These are phyloP conservation scores for Phialophora macrospora DNA, from an alignment of 2,329 filamentous ascomycete species.

Conservation along the genomic window DNA sequence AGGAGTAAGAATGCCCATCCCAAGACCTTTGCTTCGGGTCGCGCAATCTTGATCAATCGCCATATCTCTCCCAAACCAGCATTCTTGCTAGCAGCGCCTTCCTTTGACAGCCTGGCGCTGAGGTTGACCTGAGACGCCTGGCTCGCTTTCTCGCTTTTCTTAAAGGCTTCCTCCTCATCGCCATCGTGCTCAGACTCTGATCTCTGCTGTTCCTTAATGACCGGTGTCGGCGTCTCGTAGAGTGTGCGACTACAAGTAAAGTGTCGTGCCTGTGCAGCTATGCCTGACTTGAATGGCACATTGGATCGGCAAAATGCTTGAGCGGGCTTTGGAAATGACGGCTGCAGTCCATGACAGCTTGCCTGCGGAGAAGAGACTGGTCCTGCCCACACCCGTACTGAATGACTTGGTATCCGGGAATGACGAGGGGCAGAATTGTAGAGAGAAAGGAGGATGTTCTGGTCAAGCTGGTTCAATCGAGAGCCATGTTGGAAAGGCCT, in stretches of 20 bases:
- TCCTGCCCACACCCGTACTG: constrained; percentile 10
- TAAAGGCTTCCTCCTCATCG: constrained; percentile 58
- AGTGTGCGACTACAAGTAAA: constrained; percentile 32
- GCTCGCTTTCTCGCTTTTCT: constrained; percentile 78
- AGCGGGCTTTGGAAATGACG: background rate
- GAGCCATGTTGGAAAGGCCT: constrained; percentile 34
- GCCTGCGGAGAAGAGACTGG: background rate
- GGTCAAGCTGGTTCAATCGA: constrained; percentile 35
- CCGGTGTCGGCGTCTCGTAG: constrained; percentile 33
- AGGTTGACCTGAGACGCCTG: constrained; percentile 89
- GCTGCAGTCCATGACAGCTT: background rate
- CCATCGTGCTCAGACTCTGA: constrained; percentile 59
- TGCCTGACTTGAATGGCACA: constrained; percentile 3
- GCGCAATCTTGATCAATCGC: constrained; percentile 86
- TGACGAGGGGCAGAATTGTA: constrained; percentile 40
- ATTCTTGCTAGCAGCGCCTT: constrained; percentile 61
- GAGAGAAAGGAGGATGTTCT: constrained; percentile 38
- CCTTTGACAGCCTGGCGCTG: constrained; percentile 83
- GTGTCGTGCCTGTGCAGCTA: constrained; percentile 27
- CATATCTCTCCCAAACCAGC: constrained; percentile 77
- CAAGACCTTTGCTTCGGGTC: constrained; percentile 80
- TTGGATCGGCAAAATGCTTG: background rate
- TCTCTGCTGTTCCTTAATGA: constrained; percentile 34
- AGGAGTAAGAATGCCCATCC: constrained; percentile 80
- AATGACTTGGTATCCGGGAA: constrained; percentile 34